These are phyloP conservation scores for Clohesyomyces aquaticus DNA, from an alignment of 495 filamentous ascomycete species.

Conservation along the genomic window DNA sequence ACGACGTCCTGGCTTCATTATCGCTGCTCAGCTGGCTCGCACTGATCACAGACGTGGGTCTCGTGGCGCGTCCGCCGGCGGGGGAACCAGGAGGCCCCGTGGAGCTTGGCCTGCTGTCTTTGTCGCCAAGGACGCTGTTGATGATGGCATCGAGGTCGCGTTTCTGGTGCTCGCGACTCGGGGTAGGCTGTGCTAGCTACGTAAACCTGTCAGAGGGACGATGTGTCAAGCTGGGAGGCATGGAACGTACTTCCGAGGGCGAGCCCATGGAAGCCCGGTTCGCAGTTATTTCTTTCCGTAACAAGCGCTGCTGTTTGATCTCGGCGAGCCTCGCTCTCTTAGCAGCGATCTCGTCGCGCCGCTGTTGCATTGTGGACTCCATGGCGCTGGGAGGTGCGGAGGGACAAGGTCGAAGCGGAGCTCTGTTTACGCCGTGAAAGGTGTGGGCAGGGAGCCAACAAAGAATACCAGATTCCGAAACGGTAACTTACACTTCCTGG, in stretches of 20 bases:
- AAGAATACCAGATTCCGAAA: background rate
- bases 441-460: background rate
- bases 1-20: constrained; percentile 36
- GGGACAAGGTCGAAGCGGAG: background rate
- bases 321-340: constrained; percentile 95
- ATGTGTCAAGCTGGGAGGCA: background rate
- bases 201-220: constrained; percentile 50
- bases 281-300: constrained; percentile 71
- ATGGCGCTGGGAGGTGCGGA: constrained; percentile 10
- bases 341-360: constrained; percentile 89
- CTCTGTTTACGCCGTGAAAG: background rate
- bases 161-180: constrained; percentile 69
- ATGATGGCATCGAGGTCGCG: constrained; percentile 85
- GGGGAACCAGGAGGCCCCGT: constrained; percentile 64
- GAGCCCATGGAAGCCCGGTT: constrained; percentile 67
- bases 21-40: constrained; percentile 65
- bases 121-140: constrained; percentile 72
- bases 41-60: constrained; percentile 83
- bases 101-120: constrained; percentile 65
- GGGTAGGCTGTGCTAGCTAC: constrained; percentile 70
- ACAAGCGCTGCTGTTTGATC: constrained; percentile 87
- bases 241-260: constrained; percentile 37
- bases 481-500: no score
- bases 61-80: constrained; percentile 64
- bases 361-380: constrained; percentile 68